Percentiles rank a stretch among this genome's conserved stretches.
Evolutionary conservation across 169 alveolate genomes (phyloP).

Genomic region (Eimeria tenella): DNA sequence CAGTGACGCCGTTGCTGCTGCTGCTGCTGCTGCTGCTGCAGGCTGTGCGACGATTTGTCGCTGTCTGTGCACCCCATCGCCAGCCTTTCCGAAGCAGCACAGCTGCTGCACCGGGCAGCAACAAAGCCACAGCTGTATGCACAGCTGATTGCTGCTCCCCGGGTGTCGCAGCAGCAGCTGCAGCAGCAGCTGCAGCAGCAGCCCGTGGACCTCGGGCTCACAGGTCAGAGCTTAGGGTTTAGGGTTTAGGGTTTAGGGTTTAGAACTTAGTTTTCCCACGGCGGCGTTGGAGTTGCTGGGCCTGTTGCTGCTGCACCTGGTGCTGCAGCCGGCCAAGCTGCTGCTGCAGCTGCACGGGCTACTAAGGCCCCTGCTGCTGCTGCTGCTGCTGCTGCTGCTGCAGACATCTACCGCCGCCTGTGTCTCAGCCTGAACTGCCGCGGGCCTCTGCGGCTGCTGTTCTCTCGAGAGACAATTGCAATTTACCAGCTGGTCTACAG

Average conservation of each 20-base stretch:
- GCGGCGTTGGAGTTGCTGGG: neutral
- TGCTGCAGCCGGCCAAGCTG: conserved; percentile 16
- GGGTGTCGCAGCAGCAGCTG: conserved; percentile 27
- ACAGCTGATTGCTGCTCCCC: conserved; percentile 5
- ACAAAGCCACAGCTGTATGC: conserved; percentile 43
- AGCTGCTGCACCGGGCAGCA: conserved; percentile 35
- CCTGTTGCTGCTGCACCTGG: conserved; percentile 18
- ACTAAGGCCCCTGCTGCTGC: neutral
- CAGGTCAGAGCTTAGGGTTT: neutral
- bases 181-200: conserved; percentile 14
- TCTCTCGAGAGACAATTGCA: neutral
- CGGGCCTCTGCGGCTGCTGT: conserved; percentile 14
- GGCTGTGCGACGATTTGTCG: conserved; percentile 38
- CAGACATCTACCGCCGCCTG: conserved; percentile 13
- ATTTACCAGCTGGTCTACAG: neutral
- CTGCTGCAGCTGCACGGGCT: neutral
- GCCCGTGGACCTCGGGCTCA: conserved; percentile 10
- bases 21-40: conserved; percentile 20
- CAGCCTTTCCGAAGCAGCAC: conserved; percentile 11
- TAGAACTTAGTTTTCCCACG: neutral
- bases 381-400: conserved; percentile 12
- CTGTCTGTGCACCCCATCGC: conserved; percentile 21
- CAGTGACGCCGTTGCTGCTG: neutral
- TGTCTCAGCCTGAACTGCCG: conserved; percentile 1
- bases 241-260: conserved; percentile 17